phyloP scores from a whole-genome alignment of 495 filamentous ascomycete genomes.

The Penicillium cataractarum region DNA sequence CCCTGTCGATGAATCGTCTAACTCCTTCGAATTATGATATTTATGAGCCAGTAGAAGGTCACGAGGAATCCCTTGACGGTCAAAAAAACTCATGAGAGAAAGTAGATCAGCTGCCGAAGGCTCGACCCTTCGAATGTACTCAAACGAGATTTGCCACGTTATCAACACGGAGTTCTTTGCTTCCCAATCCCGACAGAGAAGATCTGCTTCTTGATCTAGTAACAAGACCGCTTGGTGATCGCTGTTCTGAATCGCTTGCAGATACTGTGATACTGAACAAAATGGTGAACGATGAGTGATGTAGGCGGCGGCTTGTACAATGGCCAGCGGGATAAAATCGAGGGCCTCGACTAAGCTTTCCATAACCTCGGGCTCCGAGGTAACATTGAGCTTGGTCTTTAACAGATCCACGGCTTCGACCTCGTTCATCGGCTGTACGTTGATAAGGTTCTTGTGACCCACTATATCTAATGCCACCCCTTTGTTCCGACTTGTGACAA shows the following conservation, averaged over 20 bases:
- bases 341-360: slow-evolving; percentile 39
- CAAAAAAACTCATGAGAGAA: slow-evolving; percentile 5
- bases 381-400: slow-evolving; percentile 36
- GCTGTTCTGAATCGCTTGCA: background rate
- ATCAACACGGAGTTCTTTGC: background rate
- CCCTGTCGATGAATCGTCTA: no score
- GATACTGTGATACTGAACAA: background rate
- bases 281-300: slow-evolving; percentile 24
- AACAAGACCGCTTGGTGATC: background rate
- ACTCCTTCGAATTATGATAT: no score
- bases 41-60: background rate
- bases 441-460: slow-evolving; percentile 38
- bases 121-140: background rate
- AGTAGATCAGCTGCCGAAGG: background rate
- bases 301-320: slow-evolving; percentile 52
- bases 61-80: background rate
- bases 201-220: background rate
- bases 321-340: slow-evolving; percentile 53
- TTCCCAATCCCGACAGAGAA: background rate
- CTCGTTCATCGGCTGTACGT: slow-evolving; percentile 39
- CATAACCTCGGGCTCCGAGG: slow-evolving; percentile 1
- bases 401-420: slow-evolving; percentile 40
- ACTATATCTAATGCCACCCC: slow-evolving; percentile 27
- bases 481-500: slow-evolving; percentile 44
- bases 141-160: slow-evolving; percentile 1